Evolutionary conservation across 106 monocot species (phyloP).

Genomic region (Chionographis japonica): DNA sequence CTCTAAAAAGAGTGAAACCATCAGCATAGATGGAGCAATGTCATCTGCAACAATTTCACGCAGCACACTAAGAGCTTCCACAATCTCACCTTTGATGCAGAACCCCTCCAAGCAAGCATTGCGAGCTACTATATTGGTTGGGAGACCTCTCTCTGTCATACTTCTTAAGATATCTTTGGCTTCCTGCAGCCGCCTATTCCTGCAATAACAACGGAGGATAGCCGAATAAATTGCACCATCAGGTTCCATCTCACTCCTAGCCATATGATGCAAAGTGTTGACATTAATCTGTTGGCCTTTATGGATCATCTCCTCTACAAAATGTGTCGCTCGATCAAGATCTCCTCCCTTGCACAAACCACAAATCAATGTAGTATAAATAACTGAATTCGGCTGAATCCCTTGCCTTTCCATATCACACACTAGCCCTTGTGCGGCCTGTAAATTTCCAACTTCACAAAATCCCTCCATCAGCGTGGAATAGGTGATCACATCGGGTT

Average conservation of each 20-base stretch:
- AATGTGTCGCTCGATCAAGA: slow-evolving; percentile 16
- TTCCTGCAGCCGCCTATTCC: not conserved
- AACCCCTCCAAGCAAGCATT: slow-evolving; percentile 1
- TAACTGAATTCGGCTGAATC: slow-evolving; percentile 25
- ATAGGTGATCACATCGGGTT: slow-evolving; percentile 27
- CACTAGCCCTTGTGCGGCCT: slow-evolving; percentile 16
- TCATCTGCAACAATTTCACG: not conserved
- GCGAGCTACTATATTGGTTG: not conserved
- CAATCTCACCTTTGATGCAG: slow-evolving; percentile 19
- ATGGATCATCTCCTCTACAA: slow-evolving; percentile 21
- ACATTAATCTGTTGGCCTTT: slow-evolving; percentile 16
- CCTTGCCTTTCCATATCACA: slow-evolving; percentile 14
- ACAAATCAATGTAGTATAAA: slow-evolving; percentile 16
- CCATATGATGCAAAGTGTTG: slow-evolving; percentile 13
- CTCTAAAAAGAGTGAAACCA: slow-evolving; percentile 11
- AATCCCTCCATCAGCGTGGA: slow-evolving; percentile 22
- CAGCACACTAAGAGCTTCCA: slow-evolving; percentile 3
- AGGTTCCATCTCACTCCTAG: slow-evolving; percentile 1
- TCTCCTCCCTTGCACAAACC: slow-evolving; percentile 17
- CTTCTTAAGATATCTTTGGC: not conserved
- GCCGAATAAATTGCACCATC: not conserved
- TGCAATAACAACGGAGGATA: not conserved
- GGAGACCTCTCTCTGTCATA: not conserved
- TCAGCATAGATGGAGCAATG: not conserved
- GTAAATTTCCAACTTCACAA: slow-evolving; percentile 14